Evolutionary conservation across 2,329 filamentous ascomycete species (phyloP).

Genomic region (Bipolaris victoriae): DNA sequence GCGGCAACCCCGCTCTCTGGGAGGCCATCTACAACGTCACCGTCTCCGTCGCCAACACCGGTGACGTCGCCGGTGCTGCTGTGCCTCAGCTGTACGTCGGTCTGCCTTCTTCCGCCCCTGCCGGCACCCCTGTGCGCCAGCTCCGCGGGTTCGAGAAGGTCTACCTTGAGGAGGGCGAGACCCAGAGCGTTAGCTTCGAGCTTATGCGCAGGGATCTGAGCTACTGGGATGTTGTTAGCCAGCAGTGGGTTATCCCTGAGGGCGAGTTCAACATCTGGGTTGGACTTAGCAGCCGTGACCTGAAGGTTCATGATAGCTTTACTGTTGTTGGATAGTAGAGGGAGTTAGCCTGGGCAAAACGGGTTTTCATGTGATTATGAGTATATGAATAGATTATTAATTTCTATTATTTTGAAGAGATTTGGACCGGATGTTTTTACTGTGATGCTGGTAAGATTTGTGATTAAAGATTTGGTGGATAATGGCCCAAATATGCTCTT

Average conservation of each 20-base stretch:
- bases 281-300: slow-evolving; percentile 37
- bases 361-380: not conserved
- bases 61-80: slow-evolving; percentile 57
- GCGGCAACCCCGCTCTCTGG: slow-evolving; percentile 62
- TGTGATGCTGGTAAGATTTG: not conserved
- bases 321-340: slow-evolving; percentile 22
- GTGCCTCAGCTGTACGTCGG: slow-evolving; percentile 65
- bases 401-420: not conserved
- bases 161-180: slow-evolving; percentile 61
- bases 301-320: slow-evolving; percentile 28
- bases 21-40: slow-evolving; percentile 71
- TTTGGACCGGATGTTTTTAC: not conserved
- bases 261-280: slow-evolving; percentile 45
- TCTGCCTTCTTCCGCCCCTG: slow-evolving; percentile 63
- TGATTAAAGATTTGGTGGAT: no score
- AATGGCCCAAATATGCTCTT: no score
- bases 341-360: not conserved
- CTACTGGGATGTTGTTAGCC: slow-evolving; percentile 77
- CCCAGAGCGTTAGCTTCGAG: slow-evolving; percentile 68
- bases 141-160: slow-evolving; percentile 60
- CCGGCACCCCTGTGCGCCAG: slow-evolving; percentile 57
- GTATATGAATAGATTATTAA: slow-evolving; percentile 4
- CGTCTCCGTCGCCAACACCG: slow-evolving; percentile 73
- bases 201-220: slow-evolving; percentile 81
- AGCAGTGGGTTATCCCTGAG: slow-evolving; percentile 76